These are phyloP conservation scores for Fusarium sp. DNA, from an alignment of 2,329 filamentous ascomycete genomes.

Conservation along the genomic window DNA sequence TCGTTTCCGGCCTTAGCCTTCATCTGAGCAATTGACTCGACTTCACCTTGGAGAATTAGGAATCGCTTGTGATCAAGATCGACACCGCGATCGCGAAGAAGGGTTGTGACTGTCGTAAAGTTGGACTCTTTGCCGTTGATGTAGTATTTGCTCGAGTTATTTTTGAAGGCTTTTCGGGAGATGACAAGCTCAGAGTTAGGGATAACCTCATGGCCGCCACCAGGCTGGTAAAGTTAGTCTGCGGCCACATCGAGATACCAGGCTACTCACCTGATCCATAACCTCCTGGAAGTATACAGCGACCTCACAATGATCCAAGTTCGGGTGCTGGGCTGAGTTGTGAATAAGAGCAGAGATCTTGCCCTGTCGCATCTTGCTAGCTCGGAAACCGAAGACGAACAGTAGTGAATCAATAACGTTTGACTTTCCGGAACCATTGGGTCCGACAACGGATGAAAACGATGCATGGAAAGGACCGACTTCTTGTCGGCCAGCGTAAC, in stretches of 20 bases:
- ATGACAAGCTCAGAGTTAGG: slow-evolving; percentile 88
- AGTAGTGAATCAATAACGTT: slow-evolving; percentile 98
- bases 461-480: slow-evolving; percentile 97
- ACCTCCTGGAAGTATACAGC: slow-evolving; percentile 97
- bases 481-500: slow-evolving; percentile 94
- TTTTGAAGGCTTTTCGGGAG: slow-evolving; percentile 94
- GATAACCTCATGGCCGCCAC: slow-evolving; percentile 79
- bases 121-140: slow-evolving; percentile 91
- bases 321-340: slow-evolving; percentile 88
- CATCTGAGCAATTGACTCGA: slow-evolving; percentile 99
- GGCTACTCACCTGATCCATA: slow-evolving; percentile 75
- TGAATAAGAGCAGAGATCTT: slow-evolving; percentile 98
- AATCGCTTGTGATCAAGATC: slow-evolving; percentile 99
- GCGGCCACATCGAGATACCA: too few species aligned
- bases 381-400: slow-evolving; percentile 99
- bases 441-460: slow-evolving; percentile 97
- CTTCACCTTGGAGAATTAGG: slow-evolving; percentile 95
- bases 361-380: slow-evolving; percentile 99
- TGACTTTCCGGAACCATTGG: slow-evolving; percentile 97
- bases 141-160: slow-evolving; percentile 98
- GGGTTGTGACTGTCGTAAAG: slow-evolving; percentile 89
- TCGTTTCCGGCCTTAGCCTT: slow-evolving; percentile 95
- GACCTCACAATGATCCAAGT: slow-evolving; percentile 93
- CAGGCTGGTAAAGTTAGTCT: slow-evolving; percentile 65
- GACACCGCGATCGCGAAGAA: slow-evolving; percentile 88